Percentiles rank a stretch among this genome's conserved stretches.
Evolutionary conservation across 805 yeast species (phyloP).

Genomic region (Metschnikowia peoriensis): DNA sequence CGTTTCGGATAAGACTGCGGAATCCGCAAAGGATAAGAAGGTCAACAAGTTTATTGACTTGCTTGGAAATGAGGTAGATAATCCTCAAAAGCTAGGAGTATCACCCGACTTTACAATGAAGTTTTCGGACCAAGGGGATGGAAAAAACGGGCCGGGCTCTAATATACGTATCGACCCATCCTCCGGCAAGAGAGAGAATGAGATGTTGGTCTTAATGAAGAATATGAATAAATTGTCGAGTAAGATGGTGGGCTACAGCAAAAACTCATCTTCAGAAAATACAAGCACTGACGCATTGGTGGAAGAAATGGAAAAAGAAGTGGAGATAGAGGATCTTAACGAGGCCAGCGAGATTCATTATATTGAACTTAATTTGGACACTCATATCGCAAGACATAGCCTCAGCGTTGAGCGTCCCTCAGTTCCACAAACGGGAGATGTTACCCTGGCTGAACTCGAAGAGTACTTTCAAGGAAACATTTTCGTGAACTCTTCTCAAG

Average conservation of each 20-base stretch:
- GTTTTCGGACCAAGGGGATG: constrained; percentile 41
- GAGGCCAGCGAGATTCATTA: constrained; percentile 48
- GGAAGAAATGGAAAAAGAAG: constrained; percentile 42
- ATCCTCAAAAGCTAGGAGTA: constrained; percentile 72
- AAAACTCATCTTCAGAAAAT: constrained; percentile 13
- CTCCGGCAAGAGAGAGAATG: constrained; percentile 41
- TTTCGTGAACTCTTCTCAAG: constrained; percentile 17
- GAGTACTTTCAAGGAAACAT: constrained; percentile 17
- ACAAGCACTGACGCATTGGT: constrained; percentile 20
- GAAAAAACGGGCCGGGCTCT: constrained; percentile 1
- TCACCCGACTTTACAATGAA: constrained; percentile 89
- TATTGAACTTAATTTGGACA: constrained; percentile 46
- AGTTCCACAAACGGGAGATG: background rate
- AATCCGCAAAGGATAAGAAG: constrained; percentile 37
- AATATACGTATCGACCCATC: constrained; percentile 2
- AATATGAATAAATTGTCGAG: constrained; percentile 88
- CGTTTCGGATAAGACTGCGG: constrained; percentile 32
- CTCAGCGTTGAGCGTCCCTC: constrained; percentile 7
- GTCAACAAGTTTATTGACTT: constrained; percentile 76
- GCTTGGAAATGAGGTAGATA: constrained; percentile 78
- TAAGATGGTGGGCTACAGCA: constrained; percentile 59
- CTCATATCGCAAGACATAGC: constrained; percentile 19
- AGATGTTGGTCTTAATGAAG: constrained; percentile 70
- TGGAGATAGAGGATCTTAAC: constrained; percentile 52
- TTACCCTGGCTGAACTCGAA: constrained; percentile 5